Evolutionary conservation across 2,329 filamentous ascomycete genomes (phyloP).

Genomic region (Setomelanomma holmii): DNA sequence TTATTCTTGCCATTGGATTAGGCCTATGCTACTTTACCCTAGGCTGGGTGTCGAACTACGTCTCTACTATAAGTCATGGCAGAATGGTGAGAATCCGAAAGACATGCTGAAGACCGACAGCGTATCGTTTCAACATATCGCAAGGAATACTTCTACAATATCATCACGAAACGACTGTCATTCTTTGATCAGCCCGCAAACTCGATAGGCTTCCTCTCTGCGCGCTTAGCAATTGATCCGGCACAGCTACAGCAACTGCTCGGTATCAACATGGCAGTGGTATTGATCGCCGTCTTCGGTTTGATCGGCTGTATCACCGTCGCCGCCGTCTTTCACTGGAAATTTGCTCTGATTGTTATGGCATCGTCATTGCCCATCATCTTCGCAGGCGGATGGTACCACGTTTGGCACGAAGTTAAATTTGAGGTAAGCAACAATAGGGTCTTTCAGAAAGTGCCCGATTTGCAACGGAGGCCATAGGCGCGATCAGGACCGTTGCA

Average conservation of each 20-base stretch:
- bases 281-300: constrained; percentile 79
- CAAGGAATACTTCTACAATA: constrained; percentile 79
- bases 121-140: constrained; percentile 71
- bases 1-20: constrained; percentile 25
- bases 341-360: constrained; percentile 81
- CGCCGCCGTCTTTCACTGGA: constrained; percentile 79
- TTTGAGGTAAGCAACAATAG: constrained; percentile 63
- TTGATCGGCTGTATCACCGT: constrained; percentile 74
- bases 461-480: constrained; percentile 91
- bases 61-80: constrained; percentile 24
- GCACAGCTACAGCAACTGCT: constrained; percentile 35
- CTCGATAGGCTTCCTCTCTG: constrained; percentile 81
- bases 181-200: constrained; percentile 92
- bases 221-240: constrained; percentile 55
- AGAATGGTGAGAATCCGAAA: neutral
- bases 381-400: constrained; percentile 77
- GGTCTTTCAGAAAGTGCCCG: constrained; percentile 79
- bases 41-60: constrained; percentile 33
- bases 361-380: constrained; percentile 70
- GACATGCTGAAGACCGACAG: constrained; percentile 8
- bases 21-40: constrained; percentile 31
- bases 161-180: constrained; percentile 88
- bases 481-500: constrained; percentile 91
- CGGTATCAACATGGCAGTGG: constrained; percentile 67
- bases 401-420: constrained; percentile 63